A percentile compares a stretch with the other conserved stretches of the same genome.
Evolutionary conservation across 495 filamentous ascomycete species (phyloP).

Genomic region (Massariosphaeria phaeospora): DNA sequence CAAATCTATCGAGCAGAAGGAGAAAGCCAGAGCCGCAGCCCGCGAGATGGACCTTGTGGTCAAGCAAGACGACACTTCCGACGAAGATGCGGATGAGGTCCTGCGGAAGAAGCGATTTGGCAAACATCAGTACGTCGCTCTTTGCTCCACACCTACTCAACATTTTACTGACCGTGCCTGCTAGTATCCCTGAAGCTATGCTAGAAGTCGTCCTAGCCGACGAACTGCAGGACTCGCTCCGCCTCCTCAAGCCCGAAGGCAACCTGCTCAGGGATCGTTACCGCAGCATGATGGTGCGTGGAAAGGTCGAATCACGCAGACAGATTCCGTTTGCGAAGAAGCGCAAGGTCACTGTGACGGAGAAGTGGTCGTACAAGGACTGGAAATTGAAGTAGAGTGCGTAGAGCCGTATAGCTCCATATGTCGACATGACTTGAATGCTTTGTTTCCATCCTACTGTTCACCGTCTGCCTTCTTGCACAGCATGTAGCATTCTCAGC

Average conservation of each 20-base stretch:
- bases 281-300: constrained; percentile 77
- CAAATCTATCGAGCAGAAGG: constrained; percentile 56
- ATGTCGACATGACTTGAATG: too few species aligned
- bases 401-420: too few species aligned
- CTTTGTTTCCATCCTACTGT: too few species aligned
- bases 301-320: constrained; percentile 79
- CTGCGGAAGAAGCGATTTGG: constrained; percentile 73
- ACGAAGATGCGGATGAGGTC: constrained; percentile 51
- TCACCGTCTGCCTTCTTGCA: too few species aligned
- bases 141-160: neutral
- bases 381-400: constrained; percentile 58
- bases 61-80: constrained; percentile 44
- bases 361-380: constrained; percentile 97
- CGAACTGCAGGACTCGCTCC: constrained; percentile 85
- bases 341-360: constrained; percentile 68
- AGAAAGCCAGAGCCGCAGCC: constrained; percentile 38
- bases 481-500: too few species aligned
- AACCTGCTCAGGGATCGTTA: constrained; percentile 89
- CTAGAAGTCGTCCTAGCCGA: constrained; percentile 88
- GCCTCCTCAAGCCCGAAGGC: constrained; percentile 87
- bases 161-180: constrained; percentile 6
- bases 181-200: constrained; percentile 68
- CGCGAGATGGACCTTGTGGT: constrained; percentile 42
- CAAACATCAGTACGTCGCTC: constrained; percentile 54
- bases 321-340: constrained; percentile 73